A percentile compares a stretch with the other conserved stretches of the same genome.
Conservation (phyloP, 1,139 yeast genomes). For the Nakaseomyces uthaithaninus region DNA sequence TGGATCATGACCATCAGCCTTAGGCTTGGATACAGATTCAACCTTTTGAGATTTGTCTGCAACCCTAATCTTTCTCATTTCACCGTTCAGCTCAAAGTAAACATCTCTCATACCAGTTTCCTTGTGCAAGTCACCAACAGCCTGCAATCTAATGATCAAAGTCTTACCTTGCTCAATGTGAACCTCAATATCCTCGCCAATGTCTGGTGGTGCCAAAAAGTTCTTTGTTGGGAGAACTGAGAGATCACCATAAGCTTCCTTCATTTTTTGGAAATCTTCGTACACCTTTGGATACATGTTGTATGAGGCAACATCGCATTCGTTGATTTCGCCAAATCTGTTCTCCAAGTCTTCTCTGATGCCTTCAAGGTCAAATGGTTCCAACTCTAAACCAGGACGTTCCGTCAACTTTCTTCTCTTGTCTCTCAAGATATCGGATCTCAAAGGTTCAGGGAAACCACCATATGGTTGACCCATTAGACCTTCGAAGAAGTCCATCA, state of each 20-base stretch:
- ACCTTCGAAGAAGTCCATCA: conserved; percentile 96
- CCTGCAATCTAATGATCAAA: conserved; percentile 82
- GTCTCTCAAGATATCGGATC: conserved; percentile 77
- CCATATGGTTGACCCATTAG: conserved; percentile 99
- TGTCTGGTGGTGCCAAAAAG: conserved; percentile 77
- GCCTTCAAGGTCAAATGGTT: conserved; percentile 68
- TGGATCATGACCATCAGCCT: conserved; percentile 80
- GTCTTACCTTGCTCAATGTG: conserved; percentile 94
- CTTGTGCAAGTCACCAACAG: conserved; percentile 79
- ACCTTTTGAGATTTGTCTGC: conserved; percentile 81
- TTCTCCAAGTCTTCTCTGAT: conserved; percentile 64
- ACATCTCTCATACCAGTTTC: conserved; percentile 92
- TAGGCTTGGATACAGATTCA: conserved; percentile 78
- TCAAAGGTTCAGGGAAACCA: conserved; percentile 98
- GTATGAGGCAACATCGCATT: conserved; percentile 87
- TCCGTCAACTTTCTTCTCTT: conserved; percentile 82
- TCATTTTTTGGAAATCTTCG: conserved; percentile 70
- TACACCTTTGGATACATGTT: conserved; percentile 97
- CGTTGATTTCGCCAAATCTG: conserved; percentile 58
- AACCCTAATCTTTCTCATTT: conserved; percentile 88
- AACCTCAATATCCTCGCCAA: conserved; percentile 83
- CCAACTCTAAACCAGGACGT: conserved; percentile 86
- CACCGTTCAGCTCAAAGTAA: conserved; percentile 96
- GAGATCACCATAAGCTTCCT: conserved; percentile 81
- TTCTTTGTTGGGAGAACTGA: conserved; percentile 87